Percentiles rank a stretch among this genome's conserved stretches.
These are phyloP conservation scores for Hericium coralloides DNA, from an alignment of 768 basidiomycete species.

Conservation along the genomic window DNA sequence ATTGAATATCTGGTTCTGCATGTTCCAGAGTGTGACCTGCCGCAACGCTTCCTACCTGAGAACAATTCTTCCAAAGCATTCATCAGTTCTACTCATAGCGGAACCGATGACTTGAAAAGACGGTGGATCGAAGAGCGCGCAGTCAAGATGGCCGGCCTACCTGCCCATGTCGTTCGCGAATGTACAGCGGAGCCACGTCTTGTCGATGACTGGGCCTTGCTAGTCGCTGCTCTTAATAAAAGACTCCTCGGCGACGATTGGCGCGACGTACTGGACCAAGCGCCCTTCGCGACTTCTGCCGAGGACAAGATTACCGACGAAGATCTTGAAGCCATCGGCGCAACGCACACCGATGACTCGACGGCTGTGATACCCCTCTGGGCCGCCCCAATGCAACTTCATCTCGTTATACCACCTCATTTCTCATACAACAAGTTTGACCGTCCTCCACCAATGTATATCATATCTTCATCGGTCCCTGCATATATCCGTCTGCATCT, in stretches of 20 bases:
- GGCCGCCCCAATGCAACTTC: conserved; percentile 54
- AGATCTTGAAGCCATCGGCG: conserved; percentile 34
- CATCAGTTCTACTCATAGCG: conserved; percentile 54
- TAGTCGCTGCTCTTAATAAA: conserved; percentile 47
- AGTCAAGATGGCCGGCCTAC: conserved; percentile 80
- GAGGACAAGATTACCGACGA: conserved; percentile 31
- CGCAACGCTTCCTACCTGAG: conserved; percentile 55
- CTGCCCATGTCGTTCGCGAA: conserved; percentile 56
- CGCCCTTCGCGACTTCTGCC: background rate
- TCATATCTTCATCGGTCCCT: conserved; percentile 59
- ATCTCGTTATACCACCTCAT: conserved; percentile 47
- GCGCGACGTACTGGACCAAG: conserved; percentile 9
- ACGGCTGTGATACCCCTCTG: conserved; percentile 50
- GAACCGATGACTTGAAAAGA: conserved; percentile 51
- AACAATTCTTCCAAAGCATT: conserved; percentile 64
- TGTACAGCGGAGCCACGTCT: conserved; percentile 30
- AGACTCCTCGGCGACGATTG: conserved; percentile 41
- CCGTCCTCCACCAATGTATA: conserved; percentile 60
- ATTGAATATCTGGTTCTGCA: conserved; percentile 81
- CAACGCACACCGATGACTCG: conserved; percentile 32
- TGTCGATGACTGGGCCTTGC: conserved; percentile 39
- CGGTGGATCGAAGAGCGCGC: conserved; percentile 79
- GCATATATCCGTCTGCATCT: conserved; percentile 82
- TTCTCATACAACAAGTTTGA: conserved; percentile 37
- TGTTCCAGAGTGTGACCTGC: conserved; percentile 83